Evolutionary conservation across 306 rosid species (phyloP).

Genomic region (Cucurbita maxima): DNA sequence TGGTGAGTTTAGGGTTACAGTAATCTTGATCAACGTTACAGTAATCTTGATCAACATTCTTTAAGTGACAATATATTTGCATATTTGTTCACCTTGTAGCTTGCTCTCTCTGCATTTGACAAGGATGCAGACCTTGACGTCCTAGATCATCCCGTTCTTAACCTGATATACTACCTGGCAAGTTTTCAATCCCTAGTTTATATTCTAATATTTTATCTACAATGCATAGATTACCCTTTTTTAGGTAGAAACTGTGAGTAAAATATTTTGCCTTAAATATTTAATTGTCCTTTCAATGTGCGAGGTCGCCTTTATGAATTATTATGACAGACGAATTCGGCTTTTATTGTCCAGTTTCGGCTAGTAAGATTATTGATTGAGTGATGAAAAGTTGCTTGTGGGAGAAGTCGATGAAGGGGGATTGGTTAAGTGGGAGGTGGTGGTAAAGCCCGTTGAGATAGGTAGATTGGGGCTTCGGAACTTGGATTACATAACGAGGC

Average conservation of each 20-base stretch:
- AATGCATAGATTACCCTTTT: background rate
- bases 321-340: no score
- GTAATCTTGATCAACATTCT: background rate
- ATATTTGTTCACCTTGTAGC: slow-evolving; percentile 27
- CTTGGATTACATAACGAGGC: no score
- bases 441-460: no score
- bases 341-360: no score
- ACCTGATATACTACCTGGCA: slow-evolving; percentile 52
- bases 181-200: slow-evolving; percentile 12
- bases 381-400: no score
- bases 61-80: background rate
- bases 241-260: background rate
- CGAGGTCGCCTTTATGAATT: no score
- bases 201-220: background rate
- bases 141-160: slow-evolving; percentile 44
- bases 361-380: no score
- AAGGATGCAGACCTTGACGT: slow-evolving; percentile 35
- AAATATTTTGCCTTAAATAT: no score
- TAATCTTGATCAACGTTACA: background rate
- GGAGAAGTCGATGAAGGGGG: no score
- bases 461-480: no score
- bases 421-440: no score
- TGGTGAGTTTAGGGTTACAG: slow-evolving; percentile 34
- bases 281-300: no score
- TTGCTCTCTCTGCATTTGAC: slow-evolving; percentile 42